phyloP scores from a whole-genome alignment of 78 protist genomes.

The Polysphondylium violaceum region DNA sequence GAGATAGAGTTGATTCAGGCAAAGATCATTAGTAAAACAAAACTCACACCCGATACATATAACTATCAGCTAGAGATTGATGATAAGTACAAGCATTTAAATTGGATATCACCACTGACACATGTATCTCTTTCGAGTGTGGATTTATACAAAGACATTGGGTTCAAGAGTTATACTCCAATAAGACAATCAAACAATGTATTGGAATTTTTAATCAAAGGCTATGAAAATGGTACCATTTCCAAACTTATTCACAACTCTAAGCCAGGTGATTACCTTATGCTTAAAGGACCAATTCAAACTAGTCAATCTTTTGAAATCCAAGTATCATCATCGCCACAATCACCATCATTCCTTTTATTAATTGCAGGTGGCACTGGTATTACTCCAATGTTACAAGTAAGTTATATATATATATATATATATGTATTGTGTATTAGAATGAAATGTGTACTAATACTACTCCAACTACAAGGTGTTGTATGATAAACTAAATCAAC shows the following conservation, averaged over 20 bases:
- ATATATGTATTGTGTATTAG: too few relatives aligned
- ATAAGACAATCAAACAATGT: not conserved
- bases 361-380: conserved; percentile 78
- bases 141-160: not conserved
- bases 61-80: not conserved
- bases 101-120: conserved; percentile 68
- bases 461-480: too few relatives aligned
- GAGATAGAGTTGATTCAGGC: not conserved
- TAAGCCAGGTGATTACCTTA: conserved; percentile 25
- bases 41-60: conserved; percentile 12
- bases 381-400: conserved; percentile 74
- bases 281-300: conserved; percentile 56
- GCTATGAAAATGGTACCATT: conserved; percentile 45
- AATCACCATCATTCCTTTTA: not conserved
- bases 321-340: not conserved
- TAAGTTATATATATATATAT: not conserved
- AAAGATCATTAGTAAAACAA: not conserved
- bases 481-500: too few relatives aligned
- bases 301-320: conserved; percentile 4
- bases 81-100: not conserved
- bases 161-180: conserved; percentile 68
- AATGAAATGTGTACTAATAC: too few relatives aligned
- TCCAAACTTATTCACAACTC: conserved; percentile 15
- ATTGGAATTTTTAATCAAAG: conserved; percentile 56
- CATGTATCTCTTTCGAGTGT: conserved; percentile 24